Evolutionary conservation across 2,329 filamentous ascomycete species (phyloP).

Genomic region (Colletotrichum sp.): DNA sequence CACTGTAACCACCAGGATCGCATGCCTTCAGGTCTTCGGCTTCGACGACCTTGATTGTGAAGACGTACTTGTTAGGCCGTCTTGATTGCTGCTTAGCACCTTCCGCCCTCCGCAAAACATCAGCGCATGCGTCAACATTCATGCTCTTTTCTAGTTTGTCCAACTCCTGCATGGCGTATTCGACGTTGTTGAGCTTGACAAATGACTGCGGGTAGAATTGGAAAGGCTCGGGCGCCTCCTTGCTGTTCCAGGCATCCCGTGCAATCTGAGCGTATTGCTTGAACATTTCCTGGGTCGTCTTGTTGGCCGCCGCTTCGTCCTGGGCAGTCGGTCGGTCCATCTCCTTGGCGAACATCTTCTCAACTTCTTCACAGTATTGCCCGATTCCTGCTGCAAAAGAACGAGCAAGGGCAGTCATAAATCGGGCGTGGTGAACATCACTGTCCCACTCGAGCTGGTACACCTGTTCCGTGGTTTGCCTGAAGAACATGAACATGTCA

Average conservation of each 20-base stretch:
- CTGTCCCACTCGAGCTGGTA: constrained; percentile 90
- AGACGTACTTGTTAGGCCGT: constrained; percentile 87
- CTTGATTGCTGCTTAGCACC: constrained; percentile 67
- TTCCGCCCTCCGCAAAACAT: constrained; percentile 75
- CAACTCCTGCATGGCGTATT: constrained; percentile 90
- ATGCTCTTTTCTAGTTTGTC: constrained; percentile 89
- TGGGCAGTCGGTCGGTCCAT: constrained; percentile 93
- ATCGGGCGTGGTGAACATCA: constrained; percentile 90
- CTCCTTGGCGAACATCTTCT: constrained; percentile 83
- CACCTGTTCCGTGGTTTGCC: constrained; percentile 87
- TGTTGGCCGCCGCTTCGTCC: constrained; percentile 77
- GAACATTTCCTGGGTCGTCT: constrained; percentile 89
- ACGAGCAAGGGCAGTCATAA: constrained; percentile 93
- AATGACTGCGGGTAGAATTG: constrained; percentile 93
- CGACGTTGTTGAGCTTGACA: constrained; percentile 97
- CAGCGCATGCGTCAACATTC: constrained; percentile 89
- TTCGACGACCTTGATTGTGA: constrained; percentile 98
- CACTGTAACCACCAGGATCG: constrained; percentile 90
- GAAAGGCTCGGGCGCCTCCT: constrained; percentile 94
- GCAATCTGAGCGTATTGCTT: constrained; percentile 91
- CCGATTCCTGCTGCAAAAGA: constrained; percentile 83
- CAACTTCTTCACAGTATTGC: constrained; percentile 89
- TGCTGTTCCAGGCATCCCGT: constrained; percentile 89
- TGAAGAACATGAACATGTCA: constrained; percentile 93
- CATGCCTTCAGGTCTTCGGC: constrained; percentile 98